These are phyloP conservation scores for Phytophthora quininea DNA, from an alignment of 352 stramenopile genomes.

Conservation along the genomic window DNA sequence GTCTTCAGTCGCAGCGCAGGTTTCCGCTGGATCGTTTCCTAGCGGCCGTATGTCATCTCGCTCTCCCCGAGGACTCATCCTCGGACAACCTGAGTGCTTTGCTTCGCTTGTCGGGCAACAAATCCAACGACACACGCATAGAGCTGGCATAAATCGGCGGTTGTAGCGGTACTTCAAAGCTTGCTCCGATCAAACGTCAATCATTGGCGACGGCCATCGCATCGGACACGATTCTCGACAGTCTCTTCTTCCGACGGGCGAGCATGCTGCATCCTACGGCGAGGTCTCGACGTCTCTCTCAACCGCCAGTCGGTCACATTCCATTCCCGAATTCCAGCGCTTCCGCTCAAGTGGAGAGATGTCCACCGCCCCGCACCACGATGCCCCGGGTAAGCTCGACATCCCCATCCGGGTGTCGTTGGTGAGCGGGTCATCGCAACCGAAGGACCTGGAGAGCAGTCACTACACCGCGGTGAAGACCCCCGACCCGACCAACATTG, in stretches of 20 bases:
- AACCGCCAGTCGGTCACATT: background rate
- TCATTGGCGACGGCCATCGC: too few relatives aligned
- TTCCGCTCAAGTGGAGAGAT: constrained; percentile 3
- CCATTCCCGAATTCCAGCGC: background rate
- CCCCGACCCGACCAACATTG: constrained; percentile 20
- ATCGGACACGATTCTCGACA: background rate
- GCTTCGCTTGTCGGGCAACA: background rate
- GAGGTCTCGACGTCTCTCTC: background rate
- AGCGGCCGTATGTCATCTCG: too few relatives aligned
- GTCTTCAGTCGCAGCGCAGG: too few relatives aligned
- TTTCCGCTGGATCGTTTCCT: too few relatives aligned
- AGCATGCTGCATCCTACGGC: background rate
- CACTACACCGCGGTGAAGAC: constrained; percentile 25
- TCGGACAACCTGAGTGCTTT: background rate
- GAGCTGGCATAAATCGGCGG: background rate
- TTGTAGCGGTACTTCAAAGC: background rate
- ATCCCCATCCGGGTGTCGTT: constrained; percentile 21
- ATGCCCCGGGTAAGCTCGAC: constrained; percentile 1
- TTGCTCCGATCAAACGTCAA: background rate
- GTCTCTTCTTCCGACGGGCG: background rate
- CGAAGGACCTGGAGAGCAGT: constrained; percentile 14
- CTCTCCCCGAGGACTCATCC: background rate
- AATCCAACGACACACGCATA: background rate
- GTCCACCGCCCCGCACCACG: background rate
- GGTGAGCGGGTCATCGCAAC: constrained; percentile 19